Conservation (phyloP, 2,329 filamentous ascomycete species). For the Fusarium sp. region DNA sequence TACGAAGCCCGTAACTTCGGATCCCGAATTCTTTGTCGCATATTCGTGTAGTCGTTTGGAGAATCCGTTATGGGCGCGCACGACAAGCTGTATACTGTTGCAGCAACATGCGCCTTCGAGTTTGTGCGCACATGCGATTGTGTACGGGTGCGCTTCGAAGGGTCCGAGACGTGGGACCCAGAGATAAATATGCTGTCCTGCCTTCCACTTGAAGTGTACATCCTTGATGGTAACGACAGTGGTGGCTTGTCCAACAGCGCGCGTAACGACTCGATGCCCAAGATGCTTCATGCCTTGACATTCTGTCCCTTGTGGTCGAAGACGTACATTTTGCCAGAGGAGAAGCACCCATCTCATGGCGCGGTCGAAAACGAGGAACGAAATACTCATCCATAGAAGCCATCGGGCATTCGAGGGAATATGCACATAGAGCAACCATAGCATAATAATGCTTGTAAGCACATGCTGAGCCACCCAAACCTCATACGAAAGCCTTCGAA, state of each 20-base stretch:
- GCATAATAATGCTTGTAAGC: constrained; percentile 66
- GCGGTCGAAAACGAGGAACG: constrained; percentile 70
- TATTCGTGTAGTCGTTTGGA: constrained; percentile 62
- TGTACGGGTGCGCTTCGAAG: constrained; percentile 68
- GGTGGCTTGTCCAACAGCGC: constrained; percentile 60
- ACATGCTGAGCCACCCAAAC: constrained; percentile 76
- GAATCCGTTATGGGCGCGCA: constrained; percentile 65
- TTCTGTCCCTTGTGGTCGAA: constrained; percentile 51
- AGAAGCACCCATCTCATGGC: constrained; percentile 59
- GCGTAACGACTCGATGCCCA: constrained; percentile 62
- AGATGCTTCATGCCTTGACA: constrained; percentile 60
- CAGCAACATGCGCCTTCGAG: constrained; percentile 62
- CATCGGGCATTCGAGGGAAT: constrained; percentile 66
- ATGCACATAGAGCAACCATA: constrained; percentile 71
- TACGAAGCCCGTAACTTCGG: constrained; percentile 54
- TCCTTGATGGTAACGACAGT: constrained; percentile 68
- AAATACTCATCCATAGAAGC: constrained; percentile 73
- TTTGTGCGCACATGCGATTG: constrained; percentile 65
- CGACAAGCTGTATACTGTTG: constrained; percentile 67
- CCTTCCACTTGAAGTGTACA: constrained; percentile 66
- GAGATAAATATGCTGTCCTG: constrained; percentile 69
- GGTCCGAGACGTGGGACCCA: constrained; percentile 65
- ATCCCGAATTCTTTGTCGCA: constrained; percentile 50
- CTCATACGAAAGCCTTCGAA: constrained; percentile 74
- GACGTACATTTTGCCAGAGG: constrained; percentile 61